Evolutionary conservation across 202 grass and related monocot genomes (phyloP).

Genomic region (Digitaria exilis): DNA sequence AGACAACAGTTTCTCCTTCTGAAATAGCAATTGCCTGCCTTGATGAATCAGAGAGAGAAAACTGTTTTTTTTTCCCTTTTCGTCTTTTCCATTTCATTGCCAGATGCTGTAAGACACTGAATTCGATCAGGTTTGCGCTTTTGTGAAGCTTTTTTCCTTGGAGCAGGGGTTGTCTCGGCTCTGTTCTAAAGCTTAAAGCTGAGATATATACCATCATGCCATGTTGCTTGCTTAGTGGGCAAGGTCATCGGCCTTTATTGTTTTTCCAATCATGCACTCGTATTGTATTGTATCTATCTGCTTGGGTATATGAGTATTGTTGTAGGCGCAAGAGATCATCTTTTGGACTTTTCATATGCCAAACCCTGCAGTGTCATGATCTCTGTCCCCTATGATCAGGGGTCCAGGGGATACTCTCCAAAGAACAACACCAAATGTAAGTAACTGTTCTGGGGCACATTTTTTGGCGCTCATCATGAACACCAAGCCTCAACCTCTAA

Average conservation of each 20-base stretch:
- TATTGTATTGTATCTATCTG: neutral
- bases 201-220: constrained; percentile 9
- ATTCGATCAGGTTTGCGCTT: neutral
- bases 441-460: neutral
- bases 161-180: neutral
- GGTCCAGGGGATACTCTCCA: neutral
- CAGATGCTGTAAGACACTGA: neutral
- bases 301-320: neutral
- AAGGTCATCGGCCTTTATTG: constrained; percentile 29
- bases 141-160: constrained; percentile 16
- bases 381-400: neutral
- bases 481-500: neutral
- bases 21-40: neutral
- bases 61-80: neutral
- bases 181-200: constrained; percentile 19
- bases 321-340: neutral
- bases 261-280: neutral
- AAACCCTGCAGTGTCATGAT: neutral
- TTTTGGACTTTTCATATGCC: neutral
- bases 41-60: constrained; percentile 8
- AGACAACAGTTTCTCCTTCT: neutral
- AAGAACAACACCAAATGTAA: neutral
- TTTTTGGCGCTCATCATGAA: neutral
- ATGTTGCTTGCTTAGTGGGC: constrained; percentile 32
- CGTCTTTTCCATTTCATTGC: neutral